Evolutionary conservation across 2,329 filamentous ascomycete species (phyloP).

Genomic region (Cercospora canescens): DNA sequence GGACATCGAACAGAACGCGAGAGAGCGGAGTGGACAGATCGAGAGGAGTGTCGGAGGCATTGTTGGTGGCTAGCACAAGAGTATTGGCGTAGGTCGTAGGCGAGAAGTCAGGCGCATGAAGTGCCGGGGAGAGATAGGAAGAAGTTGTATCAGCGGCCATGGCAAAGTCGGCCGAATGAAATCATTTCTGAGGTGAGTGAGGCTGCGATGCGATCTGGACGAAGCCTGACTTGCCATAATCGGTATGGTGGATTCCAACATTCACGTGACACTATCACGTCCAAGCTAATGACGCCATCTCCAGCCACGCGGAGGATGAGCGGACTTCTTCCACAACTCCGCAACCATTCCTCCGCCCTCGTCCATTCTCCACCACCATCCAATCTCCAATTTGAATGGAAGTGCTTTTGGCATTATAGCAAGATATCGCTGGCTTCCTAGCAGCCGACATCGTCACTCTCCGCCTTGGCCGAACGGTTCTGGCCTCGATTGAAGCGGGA

Average conservation of each 20-base stretch:
- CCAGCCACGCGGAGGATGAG: background rate
- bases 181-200: background rate
- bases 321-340: background rate
- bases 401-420: background rate
- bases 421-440: too few relatives aligned
- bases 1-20: slow-evolving; percentile 90
- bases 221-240: background rate
- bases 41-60: slow-evolving; percentile 82
- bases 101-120: slow-evolving; percentile 60
- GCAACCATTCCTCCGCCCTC: background rate
- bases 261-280: too few relatives aligned
- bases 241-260: too few relatives aligned
- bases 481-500: background rate
- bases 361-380: background rate
- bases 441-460: too few relatives aligned
- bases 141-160: slow-evolving; percentile 12
- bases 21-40: slow-evolving; percentile 94
- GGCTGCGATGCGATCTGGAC: background rate
- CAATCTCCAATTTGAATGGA: too few relatives aligned
- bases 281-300: background rate
- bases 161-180: background rate
- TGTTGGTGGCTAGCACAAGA: slow-evolving; percentile 87
- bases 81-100: slow-evolving; percentile 82
- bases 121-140: slow-evolving; percentile 15
- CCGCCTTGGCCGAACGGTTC: background rate